Conservation (phyloP, 139 green algal species). For the Chlamydomonas eustigma region DNA sequence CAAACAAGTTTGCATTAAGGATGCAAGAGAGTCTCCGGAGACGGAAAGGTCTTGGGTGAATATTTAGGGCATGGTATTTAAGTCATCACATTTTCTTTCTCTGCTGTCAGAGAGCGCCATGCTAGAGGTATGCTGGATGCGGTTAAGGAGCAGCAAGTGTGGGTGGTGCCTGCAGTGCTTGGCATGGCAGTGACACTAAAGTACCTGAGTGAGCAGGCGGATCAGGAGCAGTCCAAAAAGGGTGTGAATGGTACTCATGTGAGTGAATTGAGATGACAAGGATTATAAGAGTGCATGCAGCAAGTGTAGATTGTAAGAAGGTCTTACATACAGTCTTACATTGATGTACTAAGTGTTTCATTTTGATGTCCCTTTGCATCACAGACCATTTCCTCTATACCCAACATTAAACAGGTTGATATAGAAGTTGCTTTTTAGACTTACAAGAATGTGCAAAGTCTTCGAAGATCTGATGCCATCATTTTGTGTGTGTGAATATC, state of each 20-base stretch:
- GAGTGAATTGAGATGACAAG: no score
- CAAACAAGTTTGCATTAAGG: not conserved
- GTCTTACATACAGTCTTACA: not conserved
- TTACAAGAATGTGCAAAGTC: no score
- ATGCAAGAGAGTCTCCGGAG: conserved; percentile 14
- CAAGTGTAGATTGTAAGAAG: no score
- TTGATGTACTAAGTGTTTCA: not conserved
- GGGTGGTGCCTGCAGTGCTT: conserved; percentile 29
- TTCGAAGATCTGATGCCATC: no score
- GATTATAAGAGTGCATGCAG: no score
- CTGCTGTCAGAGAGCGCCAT: not conserved
- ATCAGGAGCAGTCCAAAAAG: conserved; percentile 20
- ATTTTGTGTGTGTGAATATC: no score
- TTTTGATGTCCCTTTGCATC: not conserved
- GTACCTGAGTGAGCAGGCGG: conserved; percentile 18
- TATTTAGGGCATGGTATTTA: not conserved
- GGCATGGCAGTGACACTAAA: conserved; percentile 25
- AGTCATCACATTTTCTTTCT: not conserved
- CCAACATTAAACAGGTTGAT: no score
- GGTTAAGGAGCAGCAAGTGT: conserved; percentile 23
- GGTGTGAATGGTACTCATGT: conserved; percentile 19
- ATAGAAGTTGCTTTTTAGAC: no score
- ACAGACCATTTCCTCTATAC: not conserved
- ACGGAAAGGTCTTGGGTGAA: conserved; percentile 6
- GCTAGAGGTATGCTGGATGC: conserved; percentile 12